Percentiles rank a stretch among this genome's conserved stretches.
Evolutionary conservation across 2,329 filamentous ascomycete genomes (phyloP).

Genomic region (Pseudogymnoascus sp.): DNA sequence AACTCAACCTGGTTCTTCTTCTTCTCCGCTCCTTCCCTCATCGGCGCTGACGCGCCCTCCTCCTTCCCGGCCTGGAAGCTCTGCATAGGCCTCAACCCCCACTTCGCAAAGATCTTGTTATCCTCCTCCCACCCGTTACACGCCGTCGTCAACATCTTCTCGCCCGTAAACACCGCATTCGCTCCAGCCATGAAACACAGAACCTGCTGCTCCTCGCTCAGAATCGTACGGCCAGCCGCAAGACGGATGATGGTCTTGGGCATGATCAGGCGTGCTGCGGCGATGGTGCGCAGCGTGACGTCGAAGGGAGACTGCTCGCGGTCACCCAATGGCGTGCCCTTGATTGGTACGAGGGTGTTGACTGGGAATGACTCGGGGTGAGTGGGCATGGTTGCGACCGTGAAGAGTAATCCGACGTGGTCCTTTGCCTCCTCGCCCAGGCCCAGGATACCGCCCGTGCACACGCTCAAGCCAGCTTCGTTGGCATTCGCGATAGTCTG

Average conservation of each 20-base stretch:
- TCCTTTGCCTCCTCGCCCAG: slow-evolving; percentile 72
- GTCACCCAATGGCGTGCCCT: slow-evolving; percentile 77
- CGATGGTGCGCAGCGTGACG: slow-evolving; percentile 71
- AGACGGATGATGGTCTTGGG: slow-evolving; percentile 79
- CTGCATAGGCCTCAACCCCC: slow-evolving; percentile 73
- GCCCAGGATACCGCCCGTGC: slow-evolving; percentile 80
- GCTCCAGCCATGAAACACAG: slow-evolving; percentile 85
- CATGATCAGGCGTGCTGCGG: slow-evolving; percentile 75
- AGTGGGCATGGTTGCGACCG: slow-evolving; percentile 67
- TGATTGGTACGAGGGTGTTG: slow-evolving; percentile 84
- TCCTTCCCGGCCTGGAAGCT: slow-evolving; percentile 26
- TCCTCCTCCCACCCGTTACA: slow-evolving; percentile 91
- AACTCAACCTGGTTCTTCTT: neutral
- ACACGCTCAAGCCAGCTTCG: slow-evolving; percentile 81
- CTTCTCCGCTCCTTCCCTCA: slow-evolving; percentile 9
- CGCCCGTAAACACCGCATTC: slow-evolving; percentile 90
- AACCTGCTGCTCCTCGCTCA: slow-evolving; percentile 82
- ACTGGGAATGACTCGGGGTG: slow-evolving; percentile 90
- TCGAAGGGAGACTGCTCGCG: slow-evolving; percentile 66
- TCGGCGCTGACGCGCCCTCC: slow-evolving; percentile 17
- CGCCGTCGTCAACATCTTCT: slow-evolving; percentile 91
- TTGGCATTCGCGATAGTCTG: slow-evolving; percentile 71
- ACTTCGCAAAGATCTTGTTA: slow-evolving; percentile 70
- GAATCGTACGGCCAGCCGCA: slow-evolving; percentile 73
- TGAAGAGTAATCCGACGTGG: slow-evolving; percentile 75